Evolutionary conservation across 148 eudicot species (phyloP), one percentile per base, ranked within the genome.

Genomic region (Silene conica): DNA sequence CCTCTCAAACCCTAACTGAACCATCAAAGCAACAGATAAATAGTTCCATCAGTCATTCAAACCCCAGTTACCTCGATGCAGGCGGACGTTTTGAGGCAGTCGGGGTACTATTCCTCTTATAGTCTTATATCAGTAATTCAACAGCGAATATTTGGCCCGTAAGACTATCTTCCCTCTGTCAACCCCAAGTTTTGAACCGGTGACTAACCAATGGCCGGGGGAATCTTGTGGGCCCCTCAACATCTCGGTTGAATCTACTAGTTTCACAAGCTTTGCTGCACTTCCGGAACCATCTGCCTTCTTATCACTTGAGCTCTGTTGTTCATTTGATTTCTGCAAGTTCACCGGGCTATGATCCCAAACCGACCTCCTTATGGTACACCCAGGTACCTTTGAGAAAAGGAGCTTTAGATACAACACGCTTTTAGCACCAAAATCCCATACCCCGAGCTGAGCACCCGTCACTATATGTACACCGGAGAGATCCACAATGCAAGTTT

Each of bases 141-240:
- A 79, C 38, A 95, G 81, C 8, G 99, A 95, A 77, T 92, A 95
- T 81, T 95, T 95, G 22, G 87, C 85, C 38, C 99, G 88, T 66
- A 90, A 68, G 54, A 95, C 86, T 55, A 92, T 89, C 80, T 74
- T 92, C 22, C 99, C 97, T 70, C 87, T 95, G 45, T 92, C 99
- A 14, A 95, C 97, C 64, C 99, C 99, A 38, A 95, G 97, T 81
- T 95, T 95, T 3, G 99, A 97, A 72, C 99, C 99, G 0, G 97
- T 88, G 43, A 95, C 96, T 57, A 95, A 68, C 99, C 99, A 95
- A 65, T 95, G 99, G 8, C 99, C 99, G 0, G 99, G 99, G n/a
- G 84, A 82, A 80, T 95, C 97, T 65, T 87, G 90, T 23, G 99
- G 92, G 31, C 99, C 99, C 74, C 85, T 92, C 21, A 83, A 85